These are phyloP conservation scores for Venustampulla echinocandica DNA, from an alignment of 495 filamentous ascomycete species.

Conservation along the genomic window DNA sequence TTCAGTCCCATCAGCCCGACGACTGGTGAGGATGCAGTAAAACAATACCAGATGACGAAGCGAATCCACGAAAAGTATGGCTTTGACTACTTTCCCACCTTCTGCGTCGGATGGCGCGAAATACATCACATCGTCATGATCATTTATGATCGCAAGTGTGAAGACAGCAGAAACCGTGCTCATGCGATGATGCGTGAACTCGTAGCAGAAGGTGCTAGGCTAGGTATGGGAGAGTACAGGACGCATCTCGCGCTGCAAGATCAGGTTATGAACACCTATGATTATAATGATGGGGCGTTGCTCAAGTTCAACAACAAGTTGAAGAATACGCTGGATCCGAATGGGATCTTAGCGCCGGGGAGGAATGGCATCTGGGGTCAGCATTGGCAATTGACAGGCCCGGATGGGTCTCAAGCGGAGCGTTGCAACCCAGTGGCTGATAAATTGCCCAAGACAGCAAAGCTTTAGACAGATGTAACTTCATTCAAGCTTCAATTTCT, in stretches of 20 bases:
- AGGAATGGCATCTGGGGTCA: constrained; percentile 50
- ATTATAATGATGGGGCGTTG: constrained; percentile 41
- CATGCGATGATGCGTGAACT: constrained; percentile 37
- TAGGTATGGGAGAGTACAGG: constrained; percentile 50
- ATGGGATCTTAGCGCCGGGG: constrained; percentile 48
- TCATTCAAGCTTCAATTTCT: too few relatives aligned
- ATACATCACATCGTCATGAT: constrained; percentile 52
- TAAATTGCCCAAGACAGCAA: too few relatives aligned
- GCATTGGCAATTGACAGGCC: too few relatives aligned
- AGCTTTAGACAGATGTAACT: too few relatives aligned
- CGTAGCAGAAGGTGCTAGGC: constrained; percentile 37
- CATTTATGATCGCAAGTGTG: constrained; percentile 41
- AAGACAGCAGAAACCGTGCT: constrained; percentile 29
- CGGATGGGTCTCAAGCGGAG: too few relatives aligned
- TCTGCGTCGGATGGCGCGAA: constrained; percentile 41
- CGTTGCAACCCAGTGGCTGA: too few relatives aligned
- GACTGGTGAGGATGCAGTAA: constrained; percentile 31
- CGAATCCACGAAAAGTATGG: constrained; percentile 29
- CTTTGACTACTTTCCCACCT: constrained; percentile 41
- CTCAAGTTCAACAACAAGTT: constrained; percentile 46
- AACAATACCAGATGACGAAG: constrained; percentile 24
- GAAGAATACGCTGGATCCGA: constrained; percentile 52
- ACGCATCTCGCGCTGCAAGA: constrained; percentile 49
- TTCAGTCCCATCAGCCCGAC: constrained; percentile 45
- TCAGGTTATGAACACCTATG: constrained; percentile 50